phyloP scores from a whole-genome alignment of 306 rosid genomes.

The Casuarina glauca region DNA sequence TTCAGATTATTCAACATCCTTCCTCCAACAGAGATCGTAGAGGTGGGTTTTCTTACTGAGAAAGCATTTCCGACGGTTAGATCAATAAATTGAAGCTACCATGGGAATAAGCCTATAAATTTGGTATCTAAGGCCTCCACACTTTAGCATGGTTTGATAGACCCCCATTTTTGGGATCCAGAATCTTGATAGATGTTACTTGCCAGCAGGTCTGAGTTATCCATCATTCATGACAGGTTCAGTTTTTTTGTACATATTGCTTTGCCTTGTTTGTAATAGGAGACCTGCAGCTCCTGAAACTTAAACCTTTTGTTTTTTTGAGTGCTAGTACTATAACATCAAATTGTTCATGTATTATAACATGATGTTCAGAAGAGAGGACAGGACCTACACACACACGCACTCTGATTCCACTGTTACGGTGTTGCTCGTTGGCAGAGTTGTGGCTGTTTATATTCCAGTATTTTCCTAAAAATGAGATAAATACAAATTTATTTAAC shows the following conservation, averaged over 20 bases:
- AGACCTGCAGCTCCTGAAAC: background rate
- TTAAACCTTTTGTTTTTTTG: background rate
- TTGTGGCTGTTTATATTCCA: background rate
- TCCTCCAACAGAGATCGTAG: conserved; percentile 65
- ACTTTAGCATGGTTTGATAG: background rate
- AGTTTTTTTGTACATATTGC: background rate
- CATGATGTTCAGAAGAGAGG: background rate
- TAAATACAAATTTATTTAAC: background rate
- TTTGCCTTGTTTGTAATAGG: background rate
- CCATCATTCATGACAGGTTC: background rate
- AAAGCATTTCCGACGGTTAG: background rate
- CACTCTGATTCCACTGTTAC: background rate
- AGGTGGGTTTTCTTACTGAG: conserved; percentile 43
- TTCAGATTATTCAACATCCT: conserved; percentile 68
- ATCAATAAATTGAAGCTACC: conserved; percentile 12
- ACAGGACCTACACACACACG: background rate
- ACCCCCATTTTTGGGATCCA: background rate
- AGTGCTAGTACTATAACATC: background rate
- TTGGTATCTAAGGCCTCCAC: background rate
- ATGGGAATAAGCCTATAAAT: conserved; percentile 2
- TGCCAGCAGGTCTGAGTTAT: background rate
- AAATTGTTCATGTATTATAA: background rate
- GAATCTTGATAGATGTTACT: background rate
- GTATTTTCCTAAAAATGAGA: background rate
- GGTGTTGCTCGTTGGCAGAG: background rate